phyloP scores from a whole-genome alignment of 805 yeast species.

The Candida ovalis region DNA sequence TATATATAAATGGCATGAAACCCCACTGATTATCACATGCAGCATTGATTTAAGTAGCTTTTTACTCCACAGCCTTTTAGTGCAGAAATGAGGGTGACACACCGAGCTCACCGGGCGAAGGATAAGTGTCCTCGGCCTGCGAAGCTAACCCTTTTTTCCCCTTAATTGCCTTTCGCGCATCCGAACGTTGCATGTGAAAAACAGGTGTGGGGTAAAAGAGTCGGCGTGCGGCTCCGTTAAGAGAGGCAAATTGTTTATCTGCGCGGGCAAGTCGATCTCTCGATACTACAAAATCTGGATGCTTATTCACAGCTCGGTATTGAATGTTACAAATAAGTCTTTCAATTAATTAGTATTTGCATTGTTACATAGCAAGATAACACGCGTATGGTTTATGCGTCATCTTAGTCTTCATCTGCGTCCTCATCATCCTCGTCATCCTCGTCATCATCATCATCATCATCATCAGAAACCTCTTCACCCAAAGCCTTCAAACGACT shows the following conservation, averaged over 20 bases:
- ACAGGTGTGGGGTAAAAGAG: not conserved
- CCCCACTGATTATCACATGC: constrained; percentile 1
- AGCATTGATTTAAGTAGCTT: not conserved
- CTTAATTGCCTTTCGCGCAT: too few relatives aligned
- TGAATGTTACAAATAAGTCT: too few relatives aligned
- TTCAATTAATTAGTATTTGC: too few relatives aligned
- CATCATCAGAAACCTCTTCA: constrained; percentile 65
- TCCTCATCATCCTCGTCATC: constrained; percentile 48
- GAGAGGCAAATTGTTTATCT: not conserved
- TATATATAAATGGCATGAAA: not conserved
- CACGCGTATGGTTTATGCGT: not conserved
- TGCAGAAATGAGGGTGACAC: too few relatives aligned
- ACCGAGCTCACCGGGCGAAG: too few relatives aligned
- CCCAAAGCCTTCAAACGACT: constrained; percentile 47
- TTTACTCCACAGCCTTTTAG: not conserved
- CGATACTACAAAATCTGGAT: too few relatives aligned
- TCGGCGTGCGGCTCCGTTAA: not conserved
- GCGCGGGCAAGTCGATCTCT: not conserved
- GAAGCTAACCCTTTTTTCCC: too few relatives aligned
- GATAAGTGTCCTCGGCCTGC: too few relatives aligned
- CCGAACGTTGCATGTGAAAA: not conserved
- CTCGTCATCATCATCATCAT: constrained; percentile 62
- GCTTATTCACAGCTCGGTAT: too few relatives aligned
- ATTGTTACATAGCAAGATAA: too few relatives aligned
- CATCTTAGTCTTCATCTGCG: constrained; percentile 14